phyloP scores from a whole-genome alignment of 352 stramenopile genomes.

The Pythium utonaiense region DNA sequence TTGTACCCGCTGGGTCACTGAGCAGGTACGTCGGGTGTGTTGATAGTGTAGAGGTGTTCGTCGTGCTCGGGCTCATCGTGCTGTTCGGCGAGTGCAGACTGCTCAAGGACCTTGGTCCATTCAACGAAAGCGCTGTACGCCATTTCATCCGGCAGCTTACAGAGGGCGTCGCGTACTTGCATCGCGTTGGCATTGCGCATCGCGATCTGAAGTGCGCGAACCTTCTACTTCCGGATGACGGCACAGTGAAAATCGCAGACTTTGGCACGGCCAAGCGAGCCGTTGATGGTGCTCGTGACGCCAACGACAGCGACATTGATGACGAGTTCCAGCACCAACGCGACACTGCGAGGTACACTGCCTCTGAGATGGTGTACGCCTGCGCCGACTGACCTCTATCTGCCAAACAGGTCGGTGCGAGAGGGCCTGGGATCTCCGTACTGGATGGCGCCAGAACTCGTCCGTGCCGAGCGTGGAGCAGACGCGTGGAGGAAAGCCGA shows the following conservation, averaged over 20 bases:
- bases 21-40: no score
- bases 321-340: slow-evolving; percentile 12
- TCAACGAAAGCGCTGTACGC: slow-evolving; percentile 61
- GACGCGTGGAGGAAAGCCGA: slow-evolving; percentile 87
- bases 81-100: slow-evolving; percentile 31
- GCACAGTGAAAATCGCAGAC: slow-evolving; percentile 83
- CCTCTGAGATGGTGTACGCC: no score
- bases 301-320: no score
- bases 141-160: slow-evolving; percentile 60
- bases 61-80: neutral
- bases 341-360: slow-evolving; percentile 11
- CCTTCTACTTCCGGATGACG: slow-evolving; percentile 58
- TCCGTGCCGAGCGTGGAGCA: slow-evolving; percentile 67
- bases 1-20: slow-evolving; percentile 73
- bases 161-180: slow-evolving; percentile 65
- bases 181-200: slow-evolving; percentile 68
- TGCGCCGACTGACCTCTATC: no score
- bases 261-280: slow-evolving; percentile 75
- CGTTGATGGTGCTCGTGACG: neutral
- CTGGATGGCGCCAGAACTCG: slow-evolving; percentile 96
- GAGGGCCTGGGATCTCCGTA: slow-evolving; percentile 89
- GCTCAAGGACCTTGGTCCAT: slow-evolving; percentile 74
- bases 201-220: slow-evolving; percentile 89
- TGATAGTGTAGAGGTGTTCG: neutral
- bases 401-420: slow-evolving; percentile 44